Evolutionary conservation across 148 eudicot species (phyloP), one percentile per base, ranked within the genome.

Genomic region (Silene uniflora): DNA sequence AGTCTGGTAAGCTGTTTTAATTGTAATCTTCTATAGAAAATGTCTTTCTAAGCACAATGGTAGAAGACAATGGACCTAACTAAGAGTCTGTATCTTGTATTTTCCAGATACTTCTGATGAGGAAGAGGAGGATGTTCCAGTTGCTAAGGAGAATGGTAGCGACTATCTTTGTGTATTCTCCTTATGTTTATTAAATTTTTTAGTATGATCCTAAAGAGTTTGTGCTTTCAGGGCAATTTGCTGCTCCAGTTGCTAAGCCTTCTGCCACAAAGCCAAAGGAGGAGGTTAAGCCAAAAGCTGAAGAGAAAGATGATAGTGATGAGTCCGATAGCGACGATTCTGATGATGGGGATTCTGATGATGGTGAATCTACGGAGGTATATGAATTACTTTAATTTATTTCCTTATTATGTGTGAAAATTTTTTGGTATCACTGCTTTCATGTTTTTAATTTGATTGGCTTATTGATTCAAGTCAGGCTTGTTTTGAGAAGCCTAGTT

Each of bases 321-420:
- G 86, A 80, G 23, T 86, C 75, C n/a, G 79, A 60, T 44, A 14
- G 19, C 69, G 18, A 7, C 0, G 83, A 78, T 35, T 83, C 73
- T 29, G 87, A 81, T 0, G 87, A 81, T 65, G 92, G 81, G 0
- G 77, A 84, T 1, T 27, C 29, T 61, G 78, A 83, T 83, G 83
- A 72, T 62, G 17, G 22, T 56, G 73, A 52, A 52, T 13, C 62
- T 39, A 29, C 52, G 67, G 46, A 16, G 49, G 27, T n/a, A 42
- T 7, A 35, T 25, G n/a, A 35, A 18, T 14, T n/a, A 18, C 8
- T 35, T 67, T 39, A 39, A 3, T 32, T 16, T 25, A 24, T 64
- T 64, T 13, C 67, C 27, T 64, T 64, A 32, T 64, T 25, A 64
- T 29, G 29, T 32, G 44, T 64, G n/a, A 64, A 62, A 12, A 4